These are phyloP conservation scores for Tetrahymena borealis DNA, from an alignment of 73 alveolate genomes.

Conservation along the genomic window DNA sequence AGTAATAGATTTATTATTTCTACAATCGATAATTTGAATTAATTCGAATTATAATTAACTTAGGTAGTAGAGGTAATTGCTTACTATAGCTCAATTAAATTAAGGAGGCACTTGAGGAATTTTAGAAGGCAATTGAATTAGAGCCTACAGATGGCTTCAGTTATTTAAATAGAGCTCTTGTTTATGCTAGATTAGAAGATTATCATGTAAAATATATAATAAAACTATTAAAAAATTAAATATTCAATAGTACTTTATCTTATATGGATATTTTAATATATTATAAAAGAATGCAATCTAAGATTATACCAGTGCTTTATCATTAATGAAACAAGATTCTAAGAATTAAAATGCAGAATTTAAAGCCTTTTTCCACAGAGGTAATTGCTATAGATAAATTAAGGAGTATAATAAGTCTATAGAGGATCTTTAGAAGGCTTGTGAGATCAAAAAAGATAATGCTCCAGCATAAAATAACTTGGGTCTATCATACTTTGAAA, in stretches of 20 bases:
- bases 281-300: conserved; percentile 76
- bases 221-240: no score
- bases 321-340: conserved; percentile 2
- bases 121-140: conserved; percentile 57
- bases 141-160: conserved; percentile 59
- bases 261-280: no score
- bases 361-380: conserved; percentile 66
- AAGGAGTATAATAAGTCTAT: conserved; percentile 64
- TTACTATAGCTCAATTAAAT: conserved; percentile 47
- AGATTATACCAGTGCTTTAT: conserved; percentile 62
- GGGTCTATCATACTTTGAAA: conserved; percentile 75
- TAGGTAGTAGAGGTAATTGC: conserved; percentile 55
- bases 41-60: not conserved
- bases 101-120: conserved; percentile 75
- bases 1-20: not conserved
- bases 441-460: conserved; percentile 62
- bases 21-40: not conserved
- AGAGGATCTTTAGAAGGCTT: conserved; percentile 70
- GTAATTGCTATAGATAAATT: conserved; percentile 63
- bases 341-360: conserved; percentile 42
- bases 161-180: conserved; percentile 69
- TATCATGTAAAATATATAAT: conserved; percentile 7
- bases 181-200: conserved; percentile 59
- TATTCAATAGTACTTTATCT: no score
- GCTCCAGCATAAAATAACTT: conserved; percentile 79